Base-by-base conservation (phyloP, 352 stramenopile species). In the Globisporangium middletonii region DNA sequence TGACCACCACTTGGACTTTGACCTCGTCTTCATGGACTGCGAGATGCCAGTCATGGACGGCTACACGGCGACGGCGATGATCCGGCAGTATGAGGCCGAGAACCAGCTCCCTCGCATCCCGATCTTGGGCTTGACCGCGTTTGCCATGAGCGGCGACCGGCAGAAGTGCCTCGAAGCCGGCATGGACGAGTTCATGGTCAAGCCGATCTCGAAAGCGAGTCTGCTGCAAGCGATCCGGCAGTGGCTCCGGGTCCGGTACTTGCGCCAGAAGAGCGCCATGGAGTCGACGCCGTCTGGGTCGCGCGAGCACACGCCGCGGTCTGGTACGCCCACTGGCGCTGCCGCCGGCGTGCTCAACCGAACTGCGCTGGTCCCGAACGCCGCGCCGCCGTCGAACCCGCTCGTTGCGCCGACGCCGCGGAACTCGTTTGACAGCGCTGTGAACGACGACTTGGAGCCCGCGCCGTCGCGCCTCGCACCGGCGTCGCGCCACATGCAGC, bases 11-110 rank as follows among this genome's bases (percentile, higher is more conserved):
- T 59, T 64, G 26, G 72, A 79, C 46, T 91, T 81, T 59, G 76
- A 87, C 30, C 42, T 89, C 46, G 71, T 91, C 41, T 88, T 89
- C 57, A 91, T 91, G 81, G 81, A 91, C 57, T 89, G 79, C 53
- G 81, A 91, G 57, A 91, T 91, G 81, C 81, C 81, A 23, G 71
- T 89, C 18, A 89, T 91, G 81, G 77, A 91, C 57, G 81, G 81
- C 9, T 91, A 91, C 58, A 71, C 77, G 7, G 81, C 81, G n/a
- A 88, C 81, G 0, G 67, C 64, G 41, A 57, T 65, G 23, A 88
- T 90, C 50, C 78, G 80, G 13, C 58, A 88, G 53, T 87, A 82
- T 56, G 80, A 88, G 47, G 50, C 42, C n/a, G 77, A 87, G n/a
- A 78, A 86, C 45, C 55, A 77, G 19, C 62, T 89, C 12, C 66